Percentiles rank a stretch among this genome's conserved stretches.
Conservation (phyloP, 2,329 filamentous ascomycete species). For the Penicillium rolfsii region DNA sequence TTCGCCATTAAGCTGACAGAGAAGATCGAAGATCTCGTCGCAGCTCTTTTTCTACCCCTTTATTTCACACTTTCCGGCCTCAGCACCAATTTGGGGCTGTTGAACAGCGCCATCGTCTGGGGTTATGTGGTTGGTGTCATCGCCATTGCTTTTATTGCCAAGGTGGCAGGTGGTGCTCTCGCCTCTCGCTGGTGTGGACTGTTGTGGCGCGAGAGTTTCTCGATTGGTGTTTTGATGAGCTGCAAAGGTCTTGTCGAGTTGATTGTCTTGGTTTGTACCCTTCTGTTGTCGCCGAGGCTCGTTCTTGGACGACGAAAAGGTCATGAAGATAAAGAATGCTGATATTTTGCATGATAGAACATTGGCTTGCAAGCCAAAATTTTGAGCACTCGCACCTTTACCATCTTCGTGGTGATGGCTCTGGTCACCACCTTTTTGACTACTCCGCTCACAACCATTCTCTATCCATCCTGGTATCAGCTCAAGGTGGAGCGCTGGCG, state of each 20-base stretch:
- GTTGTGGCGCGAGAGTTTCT: slow-evolving; percentile 86
- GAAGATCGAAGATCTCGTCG: slow-evolving; percentile 90
- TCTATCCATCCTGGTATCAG: slow-evolving; percentile 80
- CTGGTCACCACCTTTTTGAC: slow-evolving; percentile 83
- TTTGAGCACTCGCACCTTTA: slow-evolving; percentile 79
- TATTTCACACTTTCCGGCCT: slow-evolving; percentile 94
- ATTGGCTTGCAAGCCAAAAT: slow-evolving; percentile 85
- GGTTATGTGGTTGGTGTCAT: slow-evolving; percentile 86
- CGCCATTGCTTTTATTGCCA: slow-evolving; percentile 78
- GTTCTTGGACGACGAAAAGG: background rate
- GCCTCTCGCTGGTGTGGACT: slow-evolving; percentile 76
- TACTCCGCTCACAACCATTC: slow-evolving; percentile 70
- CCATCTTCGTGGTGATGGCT: slow-evolving; percentile 94
- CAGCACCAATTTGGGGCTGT: slow-evolving; percentile 81
- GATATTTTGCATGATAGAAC: slow-evolving; percentile 53
- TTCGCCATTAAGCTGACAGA: slow-evolving; percentile 91
- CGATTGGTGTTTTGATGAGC: slow-evolving; percentile 90
- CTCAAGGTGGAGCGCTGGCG: slow-evolving; percentile 74
- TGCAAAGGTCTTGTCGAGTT: slow-evolving; percentile 94
- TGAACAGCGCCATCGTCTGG: slow-evolving; percentile 83
- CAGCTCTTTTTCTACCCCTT: slow-evolving; percentile 79
- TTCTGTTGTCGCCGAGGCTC: background rate
- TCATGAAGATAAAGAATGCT: background rate
- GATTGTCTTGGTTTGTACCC: slow-evolving; percentile 74
- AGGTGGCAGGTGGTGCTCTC: slow-evolving; percentile 79